Base-by-base conservation (phyloP, 768 basidiomycete species). In the Aureoboletus auriporus region DNA sequence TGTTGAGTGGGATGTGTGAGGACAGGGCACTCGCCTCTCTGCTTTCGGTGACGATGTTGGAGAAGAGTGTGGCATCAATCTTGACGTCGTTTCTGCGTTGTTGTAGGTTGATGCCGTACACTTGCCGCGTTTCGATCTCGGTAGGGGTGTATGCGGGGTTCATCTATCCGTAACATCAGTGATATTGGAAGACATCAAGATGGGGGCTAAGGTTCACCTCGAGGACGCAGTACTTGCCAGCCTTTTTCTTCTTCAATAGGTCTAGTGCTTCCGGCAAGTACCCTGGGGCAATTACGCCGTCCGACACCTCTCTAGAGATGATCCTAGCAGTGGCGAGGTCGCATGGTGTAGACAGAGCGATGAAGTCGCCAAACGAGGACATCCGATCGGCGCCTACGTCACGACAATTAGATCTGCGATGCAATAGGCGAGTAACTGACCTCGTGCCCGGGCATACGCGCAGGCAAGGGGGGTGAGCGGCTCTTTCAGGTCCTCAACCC, bases 301-400 rank as follows among this genome's bases (percentile, higher is more conserved):
- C 96, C 0, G 96, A 98, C 9, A 99, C 96, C 65, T 99, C 96
- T 14, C 96, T 82, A n/a, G 93, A 94, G 63, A 99, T 96, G 65
- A 99, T 94, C 55, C 83, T 85, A 37, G 96, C 96, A 8, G 96
- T 98, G 1, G 91, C 86, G 33, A 93, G 74, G 64, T 99, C 96
- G 71, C 94, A 96, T 16, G 85, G 82, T 26, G 87, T 84, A 14
- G 93, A 96, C 10, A 99, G 77, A 0, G 93, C 96, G 59, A 99
- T 94, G 66, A 98, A 99, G 71, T 99, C 96, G 5, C 96, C 96
- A 65, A 98, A 99, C 3, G 95, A 97, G 1, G 95, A 97, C 96
- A 99, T 99, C 46, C 96, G 84, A 66, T 99, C 96, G 20, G 96
- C 95, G 48, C 93, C 89, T 90, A 55, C 6, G 55, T 47, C 28